Conservation (phyloP, 768 basidiomycete genomes). For the Termitomyces titanicus region DNA sequence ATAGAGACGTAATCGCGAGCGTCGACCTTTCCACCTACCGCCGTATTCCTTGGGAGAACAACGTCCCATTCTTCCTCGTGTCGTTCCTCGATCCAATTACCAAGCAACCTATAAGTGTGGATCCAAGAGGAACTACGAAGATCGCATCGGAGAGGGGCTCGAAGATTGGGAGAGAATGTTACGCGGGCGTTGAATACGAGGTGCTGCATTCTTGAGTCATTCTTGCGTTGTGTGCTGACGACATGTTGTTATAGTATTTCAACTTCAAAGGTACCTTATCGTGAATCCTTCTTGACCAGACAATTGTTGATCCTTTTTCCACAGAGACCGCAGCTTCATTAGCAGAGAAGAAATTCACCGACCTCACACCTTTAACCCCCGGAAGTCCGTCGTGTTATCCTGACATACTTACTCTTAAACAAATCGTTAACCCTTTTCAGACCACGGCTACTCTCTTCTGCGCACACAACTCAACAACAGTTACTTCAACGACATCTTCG, state of each 20-base stretch:
- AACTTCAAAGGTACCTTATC: conserved; percentile 73
- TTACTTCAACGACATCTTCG: conserved; percentile 89
- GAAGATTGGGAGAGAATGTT: conserved; percentile 53
- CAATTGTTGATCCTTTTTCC: conserved; percentile 4
- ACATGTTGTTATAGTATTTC: conserved; percentile 61
- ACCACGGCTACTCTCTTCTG: conserved; percentile 96
- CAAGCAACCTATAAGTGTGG: conserved; percentile 68
- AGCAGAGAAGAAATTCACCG: conserved; percentile 72
- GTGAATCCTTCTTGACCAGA: not conserved
- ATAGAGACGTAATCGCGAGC: conserved; percentile 80
- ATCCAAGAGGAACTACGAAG: conserved; percentile 82
- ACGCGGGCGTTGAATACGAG: conserved; percentile 94
- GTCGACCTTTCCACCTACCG: conserved; percentile 89
- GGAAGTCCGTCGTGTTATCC: conserved; percentile 66
- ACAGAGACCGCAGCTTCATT: conserved; percentile 77
- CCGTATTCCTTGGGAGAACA: conserved; percentile 86
- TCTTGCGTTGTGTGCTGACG: not conserved
- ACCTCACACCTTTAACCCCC: conserved; percentile 79
- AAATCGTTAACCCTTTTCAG: conserved; percentile 32
- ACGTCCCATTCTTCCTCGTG: conserved; percentile 91
- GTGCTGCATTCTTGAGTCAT: conserved; percentile 30
- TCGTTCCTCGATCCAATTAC: conserved; percentile 90
- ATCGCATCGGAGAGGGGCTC: conserved; percentile 49
- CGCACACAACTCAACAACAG: conserved; percentile 85
- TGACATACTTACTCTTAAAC: no score